Evolutionary conservation across 2,329 filamentous ascomycete genomes (phyloP), one percentile per base, ranked within the genome.

Genomic region (Sclerotinia glacialis): DNA sequence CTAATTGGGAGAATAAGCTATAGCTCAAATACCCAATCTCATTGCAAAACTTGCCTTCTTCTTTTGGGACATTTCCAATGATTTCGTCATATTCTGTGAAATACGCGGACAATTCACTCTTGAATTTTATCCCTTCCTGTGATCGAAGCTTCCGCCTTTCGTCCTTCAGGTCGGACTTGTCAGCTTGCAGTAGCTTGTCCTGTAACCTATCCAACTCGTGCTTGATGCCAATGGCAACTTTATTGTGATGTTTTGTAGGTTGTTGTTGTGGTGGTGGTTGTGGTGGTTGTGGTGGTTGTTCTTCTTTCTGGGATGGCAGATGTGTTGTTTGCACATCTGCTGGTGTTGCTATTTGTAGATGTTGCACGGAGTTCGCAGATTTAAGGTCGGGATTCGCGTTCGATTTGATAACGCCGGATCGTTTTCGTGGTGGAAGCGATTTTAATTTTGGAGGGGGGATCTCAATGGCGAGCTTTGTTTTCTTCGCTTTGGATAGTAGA

Each of bases 21-120:
- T 52, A 64, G 55, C 59, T 64, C 21, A 47, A 63, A 69, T 60
- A 12, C 26, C 18, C 58, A 40, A 82, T 49, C 16, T 28, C 23
- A n/a, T 11, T 16, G 16, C 5, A 56, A 37, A n/a, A 56, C 86
- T 77, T 84, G 93, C 93, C 89, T 72, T 89, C 83, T 78, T 93
- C 89, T 73, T 89, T 89, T 49, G 88, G 86, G 23, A 63, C 89
- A 76, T 96, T 91, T 69, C 91, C 93, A 79, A 98, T 92, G 71
- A 97, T 86, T 76, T 96, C 92, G 78, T 97, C 93, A 78, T 97
- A 98, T 75, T 96, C 93, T 63, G 91, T 88, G 75, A 98, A 97
- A 79, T 97, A 98, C 58, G 87, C 85, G 47, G 93, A 89, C 69
- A 98, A 83, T 76, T 97, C 93, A 79, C 93, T 97, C 83, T 96